Base-by-base conservation (phyloP, 1,284 basidiomycete species). In the Pholiota adiposa region DNA sequence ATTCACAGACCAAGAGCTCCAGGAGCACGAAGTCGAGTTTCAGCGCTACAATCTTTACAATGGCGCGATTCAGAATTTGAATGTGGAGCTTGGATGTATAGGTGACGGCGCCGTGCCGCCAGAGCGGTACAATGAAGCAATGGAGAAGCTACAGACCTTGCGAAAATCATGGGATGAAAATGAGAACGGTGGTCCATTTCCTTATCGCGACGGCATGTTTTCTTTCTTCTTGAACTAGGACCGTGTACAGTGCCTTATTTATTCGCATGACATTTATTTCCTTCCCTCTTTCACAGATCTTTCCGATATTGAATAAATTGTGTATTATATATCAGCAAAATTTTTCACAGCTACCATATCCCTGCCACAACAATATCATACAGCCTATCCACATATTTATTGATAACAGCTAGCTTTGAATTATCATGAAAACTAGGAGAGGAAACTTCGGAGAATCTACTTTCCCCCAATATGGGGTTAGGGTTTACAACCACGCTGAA, bases 401-500 rank as follows among this genome's bases (percentile, higher is more conserved):
- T n/a, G n/a, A n/a, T n/a, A n/a, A n/a, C n/a, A n/a, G n/a, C n/a
- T n/a, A n/a, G n/a, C n/a, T n/a, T n/a, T n/a, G n/a, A n/a, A n/a
- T n/a, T n/a, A n/a, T n/a, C n/a, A n/a, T n/a, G n/a, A n/a, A n/a
- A n/a, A n/a, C n/a, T n/a, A n/a, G n/a, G n/a, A n/a, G n/a, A 31
- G 29, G 29, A 4, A 4, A 31, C 29, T 11, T 31, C 29, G n/a
- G n/a, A 31, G 29, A 31, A 31, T 31, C 29, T n/a, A n/a, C n/a
- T n/a, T 31, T 31, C 5, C 29, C 29, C 29, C 29, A 31, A 31
- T 31, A 59, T 72, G 54, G 65, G 75, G 75, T 76, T 75, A 77
- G 68, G 74, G 73, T 69, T 65, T 66, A 60, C 21, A n/a, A 43
- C 11, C 49, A 36, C 41, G 43, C 36, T 34, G 34, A 34, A 18